Conservation (phyloP, 768 basidiomycete genomes). For the Boletus subparvulus region DNA sequence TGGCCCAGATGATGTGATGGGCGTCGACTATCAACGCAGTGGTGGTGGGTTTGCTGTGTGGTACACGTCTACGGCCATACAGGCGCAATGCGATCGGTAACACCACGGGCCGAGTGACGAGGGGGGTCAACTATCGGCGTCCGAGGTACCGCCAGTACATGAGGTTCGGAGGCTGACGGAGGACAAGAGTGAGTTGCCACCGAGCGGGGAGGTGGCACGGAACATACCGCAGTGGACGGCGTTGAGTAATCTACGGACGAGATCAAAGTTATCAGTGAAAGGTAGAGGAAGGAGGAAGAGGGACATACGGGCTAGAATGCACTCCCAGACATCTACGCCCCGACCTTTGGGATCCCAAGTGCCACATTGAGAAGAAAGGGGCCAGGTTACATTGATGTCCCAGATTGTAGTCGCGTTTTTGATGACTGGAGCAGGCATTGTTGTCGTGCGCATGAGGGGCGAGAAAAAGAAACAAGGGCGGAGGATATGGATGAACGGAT, state of each 20-base stretch:
- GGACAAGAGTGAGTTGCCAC: constrained; percentile 5
- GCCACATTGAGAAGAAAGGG: constrained; percentile 63
- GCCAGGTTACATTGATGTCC: constrained; percentile 68
- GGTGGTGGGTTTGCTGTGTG: background rate
- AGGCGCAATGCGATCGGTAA: background rate
- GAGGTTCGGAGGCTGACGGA: constrained; percentile 41
- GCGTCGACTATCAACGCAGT: constrained; percentile 5
- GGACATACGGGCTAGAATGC: constrained; percentile 58
- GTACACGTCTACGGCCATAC: constrained; percentile 1
- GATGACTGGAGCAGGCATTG: constrained; percentile 40
- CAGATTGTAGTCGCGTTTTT: constrained; percentile 68
- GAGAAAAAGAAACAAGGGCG: background rate
- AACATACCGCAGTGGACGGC: constrained; percentile 43
- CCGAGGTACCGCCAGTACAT: constrained; percentile 49
- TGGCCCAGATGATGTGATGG: constrained; percentile 5
- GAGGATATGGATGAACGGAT: constrained; percentile 3
- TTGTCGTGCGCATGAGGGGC: constrained; percentile 20
- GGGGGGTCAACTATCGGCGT: constrained; percentile 33
- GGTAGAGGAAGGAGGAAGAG: background rate
- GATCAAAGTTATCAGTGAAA: constrained; percentile 2
- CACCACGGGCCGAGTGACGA: constrained; percentile 4
- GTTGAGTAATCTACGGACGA: constrained; percentile 55
- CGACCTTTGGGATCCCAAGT: constrained; percentile 67
- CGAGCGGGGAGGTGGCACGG: background rate
- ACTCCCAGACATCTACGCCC: constrained; percentile 77